These are phyloP conservation scores for Solanum appendiculatum DNA, from an alignment of 257 asterid species.

Conservation along the genomic window DNA sequence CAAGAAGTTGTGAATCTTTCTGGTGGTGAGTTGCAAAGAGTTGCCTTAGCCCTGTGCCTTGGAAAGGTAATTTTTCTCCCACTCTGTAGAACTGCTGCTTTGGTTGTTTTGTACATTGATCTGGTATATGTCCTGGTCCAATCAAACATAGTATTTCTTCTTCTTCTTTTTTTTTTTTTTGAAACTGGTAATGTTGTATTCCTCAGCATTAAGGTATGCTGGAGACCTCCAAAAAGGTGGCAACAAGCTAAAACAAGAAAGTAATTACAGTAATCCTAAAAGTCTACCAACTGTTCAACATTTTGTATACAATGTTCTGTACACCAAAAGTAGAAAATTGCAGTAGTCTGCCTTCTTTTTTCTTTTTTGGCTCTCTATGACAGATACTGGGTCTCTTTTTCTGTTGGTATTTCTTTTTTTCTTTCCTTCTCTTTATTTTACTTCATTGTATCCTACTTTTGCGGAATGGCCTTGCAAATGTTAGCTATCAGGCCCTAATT, in stretches of 20 bases:
- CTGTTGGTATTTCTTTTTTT: not conserved
- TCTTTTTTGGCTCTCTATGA: not conserved
- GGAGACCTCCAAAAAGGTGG: not conserved
- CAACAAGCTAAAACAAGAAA: not conserved
- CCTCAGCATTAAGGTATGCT: not conserved
- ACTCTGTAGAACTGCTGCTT: not conserved
- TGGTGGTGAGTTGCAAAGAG: constrained; percentile 99
- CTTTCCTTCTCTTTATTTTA: not conserved
- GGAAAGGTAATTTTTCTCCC: constrained; percentile 57
- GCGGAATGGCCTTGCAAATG: not conserved
- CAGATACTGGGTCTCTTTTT: not conserved
- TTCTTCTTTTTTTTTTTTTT: not conserved
- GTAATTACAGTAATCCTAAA: not conserved
- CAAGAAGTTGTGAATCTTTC: constrained; percentile 94
- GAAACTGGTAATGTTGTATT: not conserved
- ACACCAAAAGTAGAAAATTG: not conserved
- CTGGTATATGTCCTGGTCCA: not conserved
- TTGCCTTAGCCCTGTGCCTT: constrained; percentile 83
- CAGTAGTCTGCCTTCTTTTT: not conserved
- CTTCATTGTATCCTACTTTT: not conserved
- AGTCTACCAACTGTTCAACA: not conserved
- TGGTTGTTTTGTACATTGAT: not conserved
- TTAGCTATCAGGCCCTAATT: not conserved
- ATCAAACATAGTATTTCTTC: not conserved
- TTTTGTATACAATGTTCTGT: not conserved